phyloP scores from a whole-genome alignment of 2,329 filamentous ascomycete genomes.

The Diplodia mutila region DNA sequence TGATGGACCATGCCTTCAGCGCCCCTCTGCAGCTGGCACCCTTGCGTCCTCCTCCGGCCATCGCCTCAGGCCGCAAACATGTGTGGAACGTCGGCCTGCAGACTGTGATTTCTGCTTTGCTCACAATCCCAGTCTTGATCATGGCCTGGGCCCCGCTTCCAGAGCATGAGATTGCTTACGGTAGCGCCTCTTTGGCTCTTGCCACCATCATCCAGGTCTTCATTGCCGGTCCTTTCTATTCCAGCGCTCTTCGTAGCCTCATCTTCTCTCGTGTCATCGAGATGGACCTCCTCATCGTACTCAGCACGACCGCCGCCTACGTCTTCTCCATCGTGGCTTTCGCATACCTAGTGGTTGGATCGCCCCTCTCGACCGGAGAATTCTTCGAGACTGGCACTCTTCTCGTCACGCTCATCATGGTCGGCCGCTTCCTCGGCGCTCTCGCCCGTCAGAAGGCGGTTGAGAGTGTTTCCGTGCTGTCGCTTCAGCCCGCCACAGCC shows the following conservation, averaged over 20 bases:
- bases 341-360: conserved; percentile 41
- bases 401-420: conserved; percentile 57
- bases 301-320: conserved; percentile 69
- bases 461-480: conserved; percentile 56
- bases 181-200: conserved; percentile 61
- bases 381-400: conserved; percentile 62
- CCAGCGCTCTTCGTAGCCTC: conserved; percentile 62
- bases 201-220: conserved; percentile 68
- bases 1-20: conserved; percentile 16
- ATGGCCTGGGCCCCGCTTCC: conserved; percentile 67
- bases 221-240: conserved; percentile 68
- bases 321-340: conserved; percentile 61
- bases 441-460: conserved; percentile 56
- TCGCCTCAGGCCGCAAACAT: conserved; percentile 41
- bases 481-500: conserved; percentile 63
- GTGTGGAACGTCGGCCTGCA: conserved; percentile 32
- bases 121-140: conserved; percentile 57
- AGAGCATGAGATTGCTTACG: conserved; percentile 50
- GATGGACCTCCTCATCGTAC: conserved; percentile 69
- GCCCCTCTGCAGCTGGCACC: conserved; percentile 34
- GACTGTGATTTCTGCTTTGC: conserved; percentile 44
- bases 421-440: conserved; percentile 57
- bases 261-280: conserved; percentile 64
- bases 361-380: conserved; percentile 41
- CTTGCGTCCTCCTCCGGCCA: conserved; percentile 43